Base-by-base conservation (phyloP, 805 yeast species). In the Saccharomycopsis oosterbeekiorum region DNA sequence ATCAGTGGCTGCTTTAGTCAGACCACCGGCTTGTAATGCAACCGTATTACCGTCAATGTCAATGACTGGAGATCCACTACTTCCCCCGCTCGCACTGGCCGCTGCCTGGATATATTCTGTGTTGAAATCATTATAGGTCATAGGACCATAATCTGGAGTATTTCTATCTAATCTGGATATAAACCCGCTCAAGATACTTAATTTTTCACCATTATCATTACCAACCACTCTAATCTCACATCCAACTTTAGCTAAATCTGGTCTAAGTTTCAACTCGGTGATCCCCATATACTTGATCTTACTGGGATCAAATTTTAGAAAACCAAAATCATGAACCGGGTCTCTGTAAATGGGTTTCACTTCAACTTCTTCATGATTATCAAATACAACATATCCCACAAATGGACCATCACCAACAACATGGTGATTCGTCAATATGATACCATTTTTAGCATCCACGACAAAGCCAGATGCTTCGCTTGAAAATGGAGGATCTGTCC, bases 341-440 rank as follows among this genome's bases (percentile, higher is more conserved):
- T 92, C 97, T 70, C 97, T 81, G 71, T 90, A 91, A 37, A 89
- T 82, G 2, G 96, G 96, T 59, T 78, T 83, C 2, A 90, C 96
- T 51, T 84, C 89, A 57, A 89, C 88, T 73, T 91, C 97, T 72
- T 92, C 97, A 73, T 92, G 97, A 71, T 92, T 92, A 70, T 92
- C 96, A 70, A 92, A 92, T 1, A 92, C 90, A 0, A 89, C 96
- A 69, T 87, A 89, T 0, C 97, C 97, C 41, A 84, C 81, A 71
- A 92, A 91, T 1, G 97, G 97, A 17, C 97, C 97, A 0, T 97
- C 91, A 1, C 97, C 96, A 51, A 91, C 97, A 57, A 92, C 97
- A 70, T 92, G 97, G 69, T 97, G 80, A 74, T 92, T 92, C 11
- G 97, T 92, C 70, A 92, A 78, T 64, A 92, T 90, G 62, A 91